phyloP scores from a whole-genome alignment of 176 grass and related monocot species.

The Elaeis guineensis region DNA sequence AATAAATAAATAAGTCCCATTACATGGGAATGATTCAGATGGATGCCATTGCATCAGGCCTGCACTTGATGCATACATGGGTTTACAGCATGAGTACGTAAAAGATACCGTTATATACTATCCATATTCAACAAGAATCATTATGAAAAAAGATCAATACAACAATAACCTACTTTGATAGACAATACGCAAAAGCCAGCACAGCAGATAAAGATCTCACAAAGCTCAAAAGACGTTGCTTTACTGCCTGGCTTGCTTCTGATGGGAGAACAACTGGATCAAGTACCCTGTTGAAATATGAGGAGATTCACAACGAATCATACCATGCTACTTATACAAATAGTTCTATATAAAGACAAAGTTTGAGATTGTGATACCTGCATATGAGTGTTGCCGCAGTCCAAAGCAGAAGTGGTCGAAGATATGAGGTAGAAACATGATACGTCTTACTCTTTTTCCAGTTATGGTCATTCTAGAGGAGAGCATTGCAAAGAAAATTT shows the following conservation, averaged over 20 bases:
- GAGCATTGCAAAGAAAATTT: slow-evolving; percentile 8
- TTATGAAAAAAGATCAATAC: too few species aligned
- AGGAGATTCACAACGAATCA: too few species aligned
- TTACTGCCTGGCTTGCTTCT: slow-evolving; percentile 80
- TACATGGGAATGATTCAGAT: too few species aligned
- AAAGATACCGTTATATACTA: too few species aligned
- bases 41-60: too few species aligned
- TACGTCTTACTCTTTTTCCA: slow-evolving; percentile 94
- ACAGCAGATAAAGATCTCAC: slow-evolving; percentile 87
- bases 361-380: slow-evolving; percentile 44
- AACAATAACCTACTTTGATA: slow-evolving; percentile 50
- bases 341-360: not conserved
- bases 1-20: too few species aligned
- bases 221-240: slow-evolving; percentile 69
- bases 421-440: slow-evolving; percentile 66
- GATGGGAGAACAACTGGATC: slow-evolving; percentile 68
- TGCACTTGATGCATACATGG: too few species aligned
- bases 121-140: too few species aligned
- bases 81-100: too few species aligned
- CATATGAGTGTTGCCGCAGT: slow-evolving; percentile 68
- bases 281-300: slow-evolving; percentile 44
- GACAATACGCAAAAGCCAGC: slow-evolving; percentile 65
- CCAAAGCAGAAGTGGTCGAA: slow-evolving; percentile 97
- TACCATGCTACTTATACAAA: too few species aligned
- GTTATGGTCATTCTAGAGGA: slow-evolving; percentile 56